Conservation (phyloP, 495 filamentous ascomycete species). For the Talaromyces proteolyticus region DNA sequence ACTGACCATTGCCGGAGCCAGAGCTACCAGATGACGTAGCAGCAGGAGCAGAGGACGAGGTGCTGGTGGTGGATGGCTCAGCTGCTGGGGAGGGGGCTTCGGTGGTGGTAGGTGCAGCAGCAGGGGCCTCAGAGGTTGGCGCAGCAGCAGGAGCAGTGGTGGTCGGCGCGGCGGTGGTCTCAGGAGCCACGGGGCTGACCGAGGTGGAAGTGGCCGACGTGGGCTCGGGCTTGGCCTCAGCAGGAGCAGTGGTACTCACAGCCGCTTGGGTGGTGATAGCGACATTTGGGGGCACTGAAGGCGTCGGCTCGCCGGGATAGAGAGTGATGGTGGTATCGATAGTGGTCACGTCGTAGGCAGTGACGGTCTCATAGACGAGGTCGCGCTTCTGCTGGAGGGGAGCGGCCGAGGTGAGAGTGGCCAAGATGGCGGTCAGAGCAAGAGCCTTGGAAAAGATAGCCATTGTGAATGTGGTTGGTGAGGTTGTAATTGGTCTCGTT, state of each 20-base stretch:
- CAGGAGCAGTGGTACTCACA: conserved; percentile 10
- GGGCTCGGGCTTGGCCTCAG: too few relatives aligned
- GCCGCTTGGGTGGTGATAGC: conserved; percentile 9
- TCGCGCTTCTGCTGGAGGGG: conserved; percentile 33
- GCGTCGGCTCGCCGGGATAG: conserved; percentile 17
- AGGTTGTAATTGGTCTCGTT: conserved; percentile 1
- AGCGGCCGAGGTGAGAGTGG: conserved; percentile 26
- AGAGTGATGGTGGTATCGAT: conserved; percentile 39
- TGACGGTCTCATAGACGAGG: conserved; percentile 18
- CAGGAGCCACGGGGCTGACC: too few relatives aligned
- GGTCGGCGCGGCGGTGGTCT: too few relatives aligned
- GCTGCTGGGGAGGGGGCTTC: conserved; percentile 8
- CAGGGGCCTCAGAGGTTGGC: too few relatives aligned
- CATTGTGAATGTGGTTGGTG: conserved; percentile 17
- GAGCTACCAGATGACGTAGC: conserved; percentile 8
- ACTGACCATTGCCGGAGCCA: conserved; percentile 16
- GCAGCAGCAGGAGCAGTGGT: too few relatives aligned
- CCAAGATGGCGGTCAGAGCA: conserved; percentile 33
- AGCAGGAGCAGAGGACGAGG: conserved; percentile 11
- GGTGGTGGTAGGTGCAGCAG: conserved; percentile 8
- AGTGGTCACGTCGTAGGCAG: conserved; percentile 27
- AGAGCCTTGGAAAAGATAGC: conserved; percentile 38
- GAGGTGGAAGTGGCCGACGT: too few relatives aligned
- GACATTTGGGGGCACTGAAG: neutral
- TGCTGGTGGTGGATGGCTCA: conserved; percentile 1